Base-by-base conservation (phyloP, 2,329 filamentous ascomycete species). In the Mariannaea elegans region DNA sequence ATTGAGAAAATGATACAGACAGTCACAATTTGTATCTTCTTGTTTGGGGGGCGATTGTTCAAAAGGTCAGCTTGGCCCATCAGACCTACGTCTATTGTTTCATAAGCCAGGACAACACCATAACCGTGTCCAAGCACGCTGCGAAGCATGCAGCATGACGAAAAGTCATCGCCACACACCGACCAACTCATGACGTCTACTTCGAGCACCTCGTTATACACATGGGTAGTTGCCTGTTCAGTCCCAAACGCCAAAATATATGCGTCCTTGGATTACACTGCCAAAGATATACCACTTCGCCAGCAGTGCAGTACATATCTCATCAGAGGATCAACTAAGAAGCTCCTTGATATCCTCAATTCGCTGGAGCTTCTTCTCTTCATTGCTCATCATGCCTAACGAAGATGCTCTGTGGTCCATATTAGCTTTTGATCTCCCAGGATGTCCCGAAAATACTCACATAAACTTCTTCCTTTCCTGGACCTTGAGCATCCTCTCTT, bases 381-480 rank as follows among this genome's bases (percentile, higher is more conserved):
- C 94, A 62, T 97, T 93, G 54, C 84, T 90, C 87, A 97, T 96
- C 88, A 99, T 94, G 1, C 95, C 95, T 31, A 99, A 79, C 0
- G 92, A 95, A 14, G 91, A 94, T n/a, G 95, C 95, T 79, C 94
- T 97, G 59, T 47, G 19, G 27, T 21, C 42, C 4, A 41, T 34
- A 53, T 61, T 59, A 61, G 65, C 45, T 10, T 10, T 14, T 32
- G 32, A 46, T 34, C 39, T 5, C 29, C 13, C 27, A 12, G 31
- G 29, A 21, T 36, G 6, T 21, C 29, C 14, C 18, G 12, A 24
- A 0, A 51, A 36, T 13, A 89, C 90, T 88, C 73, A 93, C 90
- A 96, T 92, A 69, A 96, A 96, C 82, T 94, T 98, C 82, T 99
- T 99, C 72, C 94, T 82, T 66, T 98, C 94, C 75, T 99, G 96